Conservation (phyloP, 176 grass and related monocot species). For the Canna indica region DNA sequence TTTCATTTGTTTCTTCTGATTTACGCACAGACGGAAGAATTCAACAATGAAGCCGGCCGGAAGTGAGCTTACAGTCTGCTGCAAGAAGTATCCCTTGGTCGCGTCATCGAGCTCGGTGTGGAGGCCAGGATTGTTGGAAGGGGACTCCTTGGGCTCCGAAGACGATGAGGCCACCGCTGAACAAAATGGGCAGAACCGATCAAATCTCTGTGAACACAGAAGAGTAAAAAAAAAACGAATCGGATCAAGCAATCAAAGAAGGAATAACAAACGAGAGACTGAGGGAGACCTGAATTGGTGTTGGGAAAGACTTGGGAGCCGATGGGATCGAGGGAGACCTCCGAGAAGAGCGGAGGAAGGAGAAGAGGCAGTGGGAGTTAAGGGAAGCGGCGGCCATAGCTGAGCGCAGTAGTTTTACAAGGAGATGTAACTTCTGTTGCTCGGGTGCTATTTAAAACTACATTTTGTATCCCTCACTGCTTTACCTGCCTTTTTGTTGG, state of each 20-base stretch:
- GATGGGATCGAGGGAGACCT: slow-evolving; percentile 14
- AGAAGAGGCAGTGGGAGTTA: slow-evolving; percentile 3
- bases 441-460: no score
- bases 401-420: no score
- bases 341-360: slow-evolving; percentile 23
- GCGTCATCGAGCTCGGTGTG: slow-evolving; percentile 50
- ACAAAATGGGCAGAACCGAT: slow-evolving; percentile 28
- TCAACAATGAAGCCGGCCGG: neutral
- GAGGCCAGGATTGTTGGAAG: slow-evolving; percentile 63
- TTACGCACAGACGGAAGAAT: neutral
- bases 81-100: slow-evolving; percentile 91
- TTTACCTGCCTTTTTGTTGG: no score
- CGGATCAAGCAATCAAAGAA: neutral
- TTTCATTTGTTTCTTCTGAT: neutral
- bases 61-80: slow-evolving; percentile 49
- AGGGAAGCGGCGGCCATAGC: slow-evolving; percentile 39
- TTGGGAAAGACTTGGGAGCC: slow-evolving; percentile 7
- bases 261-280: neutral
- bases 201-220: slow-evolving; percentile 33
- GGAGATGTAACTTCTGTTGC: no score
- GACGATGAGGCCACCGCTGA: slow-evolving; percentile 46
- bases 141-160: slow-evolving; percentile 73
- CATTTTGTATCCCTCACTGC: no score
- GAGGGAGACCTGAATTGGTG: neutral
- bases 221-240: neutral